Conservation (phyloP, 2,329 filamentous ascomycete species). For the Diaporthe ilicicola region DNA sequence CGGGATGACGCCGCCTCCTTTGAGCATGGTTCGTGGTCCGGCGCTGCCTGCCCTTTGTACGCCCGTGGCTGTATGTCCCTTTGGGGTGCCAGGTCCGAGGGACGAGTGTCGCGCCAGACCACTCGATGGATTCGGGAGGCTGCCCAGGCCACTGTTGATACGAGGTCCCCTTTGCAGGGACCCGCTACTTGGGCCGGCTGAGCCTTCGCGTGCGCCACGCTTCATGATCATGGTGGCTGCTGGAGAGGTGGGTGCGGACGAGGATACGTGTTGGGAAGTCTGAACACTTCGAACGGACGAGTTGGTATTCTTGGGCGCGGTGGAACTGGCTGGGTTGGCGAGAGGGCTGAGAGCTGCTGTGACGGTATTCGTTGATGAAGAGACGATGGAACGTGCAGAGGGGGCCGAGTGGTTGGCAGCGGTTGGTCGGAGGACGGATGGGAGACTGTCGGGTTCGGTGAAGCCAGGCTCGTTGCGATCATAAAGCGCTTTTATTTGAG, state of each 20-base stretch:
- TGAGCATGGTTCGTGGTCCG: conserved; percentile 63
- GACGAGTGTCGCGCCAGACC: conserved; percentile 70
- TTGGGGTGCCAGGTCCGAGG: conserved; percentile 69
- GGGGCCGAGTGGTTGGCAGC: conserved; percentile 59
- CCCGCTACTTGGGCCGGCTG: conserved; percentile 61
- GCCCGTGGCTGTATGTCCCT: conserved; percentile 47
- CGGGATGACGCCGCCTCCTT: conserved; percentile 50
- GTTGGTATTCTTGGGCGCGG: conserved; percentile 52
- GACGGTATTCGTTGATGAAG: conserved; percentile 47
- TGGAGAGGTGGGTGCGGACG: conserved; percentile 67
- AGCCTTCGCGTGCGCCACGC: conserved; percentile 64
- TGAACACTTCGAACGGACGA: conserved; percentile 60
- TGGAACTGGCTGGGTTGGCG: conserved; percentile 51
- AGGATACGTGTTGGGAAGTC: conserved; percentile 57
- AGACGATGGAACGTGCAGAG: conserved; percentile 52
- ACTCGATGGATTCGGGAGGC: conserved; percentile 61
- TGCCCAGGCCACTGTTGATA: conserved; percentile 56
- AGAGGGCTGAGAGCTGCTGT: conserved; percentile 48
- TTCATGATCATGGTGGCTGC: conserved; percentile 68
- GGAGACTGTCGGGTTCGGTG: conserved; percentile 68
- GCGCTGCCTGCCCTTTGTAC: conserved; percentile 61
- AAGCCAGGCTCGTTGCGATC: conserved; percentile 70
- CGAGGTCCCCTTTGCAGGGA: conserved; percentile 63
- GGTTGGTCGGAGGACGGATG: conserved; percentile 67
- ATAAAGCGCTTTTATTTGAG: conserved; percentile 68